Base-by-base conservation (phyloP, 106 monocot species). In the Dioscorea alata region DNA sequence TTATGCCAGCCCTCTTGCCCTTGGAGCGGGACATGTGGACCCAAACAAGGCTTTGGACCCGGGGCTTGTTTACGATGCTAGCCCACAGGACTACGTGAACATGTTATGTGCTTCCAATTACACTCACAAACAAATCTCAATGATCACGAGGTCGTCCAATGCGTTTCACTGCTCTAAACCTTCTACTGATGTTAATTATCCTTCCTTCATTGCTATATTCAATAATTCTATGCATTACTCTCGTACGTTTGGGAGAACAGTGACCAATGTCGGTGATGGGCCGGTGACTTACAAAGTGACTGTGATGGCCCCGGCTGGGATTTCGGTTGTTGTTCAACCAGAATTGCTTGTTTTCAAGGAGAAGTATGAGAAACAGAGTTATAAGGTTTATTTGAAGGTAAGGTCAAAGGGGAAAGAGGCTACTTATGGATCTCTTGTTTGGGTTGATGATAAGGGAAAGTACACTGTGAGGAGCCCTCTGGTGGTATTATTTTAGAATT, bases 41-140 rank as follows among this genome's bases (percentile, higher is more conserved):
- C 91, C 91, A 14, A 85, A 83, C 78, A 73, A 58, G 50, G 91
- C 91, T 0, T 21, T 85, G 20, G 82, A 85, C 69, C 91, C 91
- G 9, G 91, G 91, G 0, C 82, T 92, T 5, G 85, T 85, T 52
- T 92, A 92, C 60, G 85, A 92, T 28, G 87, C 82, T 17, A 65
- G 66, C 19, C 17, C 64, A 2, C 54, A 73, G 25, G 82, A 82
- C 66, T 82, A 82, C 61, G 9, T 82, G 42, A 70, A 34, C 21
- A 59, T 83, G 50, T 59, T 83, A 9, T 83, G 82, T 31, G 65
- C 70, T 18, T 62, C 71, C 60, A 71, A 74, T 56, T 83, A 60
- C 61, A 83, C 82, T 33, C 34, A 51, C n/a, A 32, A 74, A 31
- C 70, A 69, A 13, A 60, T 73, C 16, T 19, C 22, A 0, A 50